Base-by-base conservation (phyloP, 2,329 filamentous ascomycete genomes). In the Fusarium pseudocircinatum region DNA sequence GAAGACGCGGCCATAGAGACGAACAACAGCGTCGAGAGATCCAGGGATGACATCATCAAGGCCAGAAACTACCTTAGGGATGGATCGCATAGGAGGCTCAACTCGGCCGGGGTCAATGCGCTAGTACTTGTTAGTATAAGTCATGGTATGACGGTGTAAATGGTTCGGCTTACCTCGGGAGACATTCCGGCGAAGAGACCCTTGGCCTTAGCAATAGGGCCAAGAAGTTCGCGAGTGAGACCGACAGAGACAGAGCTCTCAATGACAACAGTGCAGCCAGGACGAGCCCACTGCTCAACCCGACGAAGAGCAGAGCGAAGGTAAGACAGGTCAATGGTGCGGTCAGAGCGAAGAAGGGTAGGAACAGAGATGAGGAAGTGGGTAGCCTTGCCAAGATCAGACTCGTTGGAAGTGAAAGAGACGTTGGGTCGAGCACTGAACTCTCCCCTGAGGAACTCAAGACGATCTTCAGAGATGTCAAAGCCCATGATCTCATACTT, bases 291-390 rank as follows among this genome's bases (percentile, higher is more conserved):
- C 16, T 69, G 74, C 9, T 79, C 78, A 2, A 88, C 83, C 13
- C 81, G 81, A 4, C 62, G 69, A 11, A 88, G 77, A 1, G 86
- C 86, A 43, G 79, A 83, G 30, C 79, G 76, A 9, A 88, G 77
- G 61, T 84, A 85, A 5, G 85, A 84, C 1, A 84, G 81, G 70
- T 88, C 84, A 64, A 88, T 82, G 7, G 81, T 82, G 58, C 83
- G 83, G 75, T 88, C 85, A 0, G 80, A 78, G 2, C 79, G 79
- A 6, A 88, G 82, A 3, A 86, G 82, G 0, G 87, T 89, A 2
- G 87, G 87, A 2, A 89, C 87, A 0, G 86, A 84, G 62, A 89
- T 85, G 26, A 88, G 82, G 60, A 87, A 87, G 72, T 88, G 85
- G 0, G 84, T 87, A 6, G 85, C 87, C 18, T 72, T 62, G 4